phyloP scores from a whole-genome alignment of 2,329 filamentous ascomycete genomes.

The Neonectria faginata region DNA sequence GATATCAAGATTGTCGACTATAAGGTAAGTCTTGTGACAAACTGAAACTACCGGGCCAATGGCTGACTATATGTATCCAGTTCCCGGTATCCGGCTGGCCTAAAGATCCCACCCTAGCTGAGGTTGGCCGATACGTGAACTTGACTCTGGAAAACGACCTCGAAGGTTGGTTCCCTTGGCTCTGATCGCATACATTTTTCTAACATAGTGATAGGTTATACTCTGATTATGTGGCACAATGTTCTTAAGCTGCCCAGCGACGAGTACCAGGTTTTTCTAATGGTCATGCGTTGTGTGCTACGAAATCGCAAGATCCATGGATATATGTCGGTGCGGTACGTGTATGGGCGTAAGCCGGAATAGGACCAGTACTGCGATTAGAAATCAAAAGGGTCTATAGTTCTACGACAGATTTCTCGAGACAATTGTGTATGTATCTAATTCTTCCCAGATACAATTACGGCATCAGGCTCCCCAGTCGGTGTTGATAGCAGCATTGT shows the following conservation, averaged over 20 bases:
- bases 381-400: no score
- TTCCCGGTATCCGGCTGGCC: conserved; percentile 24
- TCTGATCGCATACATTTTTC: accelerated
- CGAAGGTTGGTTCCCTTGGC: neutral
- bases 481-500: neutral
- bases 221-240: conserved; percentile 29
- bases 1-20: conserved; percentile 37
- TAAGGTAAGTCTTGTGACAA: conserved; percentile 24
- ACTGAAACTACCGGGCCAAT: no score
- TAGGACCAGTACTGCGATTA: neutral
- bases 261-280: no score
- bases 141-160: neutral
- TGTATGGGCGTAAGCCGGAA: conserved; percentile 35
- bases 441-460: no score
- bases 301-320: conserved; percentile 32
- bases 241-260: no score
- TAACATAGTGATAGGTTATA: conserved; percentile 27
- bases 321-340: conserved; percentile 38
- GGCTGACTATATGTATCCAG: neutral
- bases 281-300: conserved; percentile 34
- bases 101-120: conserved; percentile 26
- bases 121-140: conserved; percentile 24
- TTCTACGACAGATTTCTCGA: no score
- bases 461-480: neutral
- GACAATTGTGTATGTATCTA: no score